A percentile compares a stretch with the other conserved stretches of the same genome.
phyloP scores from a whole-genome alignment of 805 yeast genomes.

The Blastobotrys attinorum region DNA sequence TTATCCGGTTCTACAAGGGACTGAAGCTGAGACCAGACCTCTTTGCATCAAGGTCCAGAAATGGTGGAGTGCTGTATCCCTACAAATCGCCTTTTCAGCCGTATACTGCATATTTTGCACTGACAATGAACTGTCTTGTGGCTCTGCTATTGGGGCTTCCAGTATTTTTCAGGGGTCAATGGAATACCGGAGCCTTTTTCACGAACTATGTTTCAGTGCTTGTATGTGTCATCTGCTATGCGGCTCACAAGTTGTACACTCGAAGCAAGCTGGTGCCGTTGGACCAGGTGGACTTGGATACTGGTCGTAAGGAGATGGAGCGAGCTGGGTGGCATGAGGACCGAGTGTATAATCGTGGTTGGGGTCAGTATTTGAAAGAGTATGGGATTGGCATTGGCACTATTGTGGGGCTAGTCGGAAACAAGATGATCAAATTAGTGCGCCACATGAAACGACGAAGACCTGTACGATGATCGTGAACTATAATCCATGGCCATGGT shows the following conservation, averaged over 20 bases:
- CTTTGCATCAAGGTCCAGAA: constrained; percentile 38
- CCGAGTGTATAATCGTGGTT: constrained; percentile 21
- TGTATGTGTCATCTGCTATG: constrained; percentile 42
- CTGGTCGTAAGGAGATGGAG: constrained; percentile 80
- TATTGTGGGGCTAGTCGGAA: background rate
- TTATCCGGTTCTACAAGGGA: constrained; percentile 56
- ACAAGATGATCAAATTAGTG: background rate
- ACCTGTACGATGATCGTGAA: no score
- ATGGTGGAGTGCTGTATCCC: constrained; percentile 60
- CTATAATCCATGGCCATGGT: no score
- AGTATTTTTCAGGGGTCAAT: constrained; percentile 47
- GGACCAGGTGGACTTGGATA: constrained; percentile 71
- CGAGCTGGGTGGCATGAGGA: constrained; percentile 77
- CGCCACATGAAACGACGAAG: background rate
- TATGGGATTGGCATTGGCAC: background rate
- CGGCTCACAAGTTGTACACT: constrained; percentile 48
- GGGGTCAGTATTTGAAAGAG: constrained; percentile 2
- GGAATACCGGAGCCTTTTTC: constrained; percentile 55
- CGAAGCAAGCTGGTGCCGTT: constrained; percentile 60
- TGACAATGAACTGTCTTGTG: constrained; percentile 44
- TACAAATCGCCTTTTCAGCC: constrained; percentile 67
- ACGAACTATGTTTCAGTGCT: constrained; percentile 58
- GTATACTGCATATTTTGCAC: constrained; percentile 54
- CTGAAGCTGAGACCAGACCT: constrained; percentile 55
- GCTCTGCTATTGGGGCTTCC: constrained; percentile 54